Base-by-base conservation (phyloP, 2,329 filamentous ascomycete species). In the Bretziella fagacearum region DNA sequence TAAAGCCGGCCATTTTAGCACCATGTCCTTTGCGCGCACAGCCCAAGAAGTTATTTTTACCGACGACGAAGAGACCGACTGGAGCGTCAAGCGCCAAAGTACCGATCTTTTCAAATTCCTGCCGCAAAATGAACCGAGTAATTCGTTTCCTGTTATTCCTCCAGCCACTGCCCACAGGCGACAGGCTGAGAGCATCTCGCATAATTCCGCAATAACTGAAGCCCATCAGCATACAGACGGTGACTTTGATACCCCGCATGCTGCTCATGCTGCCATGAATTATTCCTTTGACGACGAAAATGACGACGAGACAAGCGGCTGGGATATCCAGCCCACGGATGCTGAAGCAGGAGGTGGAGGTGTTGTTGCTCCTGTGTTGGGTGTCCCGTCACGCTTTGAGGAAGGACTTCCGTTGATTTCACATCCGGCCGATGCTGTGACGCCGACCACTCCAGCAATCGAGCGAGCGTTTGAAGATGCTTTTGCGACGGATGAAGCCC, bases 331-430 rank as follows among this genome's bases (percentile, higher is more conserved):
- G 18, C 32, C 36, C n/a, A 41, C 15, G 3, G 25, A 42, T 13
- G 42, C 32, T 18, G 33, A 49, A 6, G 20, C 39, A n/a, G 30
- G 69, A 39, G 68, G 68, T 6, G 64, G 68, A 11, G 64, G 69
- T 17, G 51, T 68, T 1, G 57, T 61, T 18, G 63, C 60, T 35
- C 52, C 58, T 1, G 60, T 10, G 64, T 64, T 29, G 63, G 68
- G 30, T 63, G 62, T 64, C 1, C 71, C 79, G 22, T 70, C 72
- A 20, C 72, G 80, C 37, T 84, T 71, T 52, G 79, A 82, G 49
- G 81, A 85, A 61, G 80, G 80, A 0, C 50, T 84, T 3, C 79
- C 80, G 1, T 60, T 85, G 50, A 74, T 75, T 42, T 47, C 57
- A 2, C 54, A 62, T 33, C 50, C 53, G 3, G 57, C 58, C 11